Base-by-base conservation (phyloP, 1,284 basidiomycete genomes). In the Ceratobasidium sp. region DNA sequence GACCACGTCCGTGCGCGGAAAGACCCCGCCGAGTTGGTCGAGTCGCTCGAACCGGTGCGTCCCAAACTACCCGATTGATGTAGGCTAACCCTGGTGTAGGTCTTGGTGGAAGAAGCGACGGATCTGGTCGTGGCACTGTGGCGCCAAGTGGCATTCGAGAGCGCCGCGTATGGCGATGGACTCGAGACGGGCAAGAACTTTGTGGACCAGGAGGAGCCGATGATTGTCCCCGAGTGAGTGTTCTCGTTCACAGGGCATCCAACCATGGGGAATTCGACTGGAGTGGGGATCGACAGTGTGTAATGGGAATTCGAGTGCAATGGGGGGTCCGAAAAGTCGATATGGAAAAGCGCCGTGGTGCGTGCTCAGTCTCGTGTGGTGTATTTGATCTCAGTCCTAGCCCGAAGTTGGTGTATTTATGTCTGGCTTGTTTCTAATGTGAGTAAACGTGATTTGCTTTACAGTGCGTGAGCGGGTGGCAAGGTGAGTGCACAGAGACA, bases 121-220 rank as follows among this genome's bases (percentile, higher is more conserved):
- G 87, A 91, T 70, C 85, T 94, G 69, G 83, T 86, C n/a, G 78
- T 88, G 72, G 84, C 83, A 72, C 82, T 96, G 45, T 95, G 93
- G 93, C 85, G 92, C 65, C 91, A 94, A 79, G 85, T 95, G 73
- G 90, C 92, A 60, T 95, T 95, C 77, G 93, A 96, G 81, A 92
- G 91, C 76, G 90, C 92, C 87, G 88, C 91, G 40, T 93, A 93
- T 76, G 88, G 87, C 71, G 91, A 93, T 79, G 91, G 91, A 54
- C 82, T 93, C 64, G 85, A 90, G 75, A 92, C 90, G 29, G 90
- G 91, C 76, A 85, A 84, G 76, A 85, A 89, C 84, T 83, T 90
- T 80, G 87, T 90, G 75, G 89, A 91, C 32, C 54, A 56, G 22
- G 54, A 58, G 6, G 67, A 49, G 10, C 29, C 53, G 17, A 57